Percentiles rank a stretch among this genome's conserved stretches.
Conservation (phyloP, 306 rosid species). For the Oxytropis ochrocephala region DNA sequence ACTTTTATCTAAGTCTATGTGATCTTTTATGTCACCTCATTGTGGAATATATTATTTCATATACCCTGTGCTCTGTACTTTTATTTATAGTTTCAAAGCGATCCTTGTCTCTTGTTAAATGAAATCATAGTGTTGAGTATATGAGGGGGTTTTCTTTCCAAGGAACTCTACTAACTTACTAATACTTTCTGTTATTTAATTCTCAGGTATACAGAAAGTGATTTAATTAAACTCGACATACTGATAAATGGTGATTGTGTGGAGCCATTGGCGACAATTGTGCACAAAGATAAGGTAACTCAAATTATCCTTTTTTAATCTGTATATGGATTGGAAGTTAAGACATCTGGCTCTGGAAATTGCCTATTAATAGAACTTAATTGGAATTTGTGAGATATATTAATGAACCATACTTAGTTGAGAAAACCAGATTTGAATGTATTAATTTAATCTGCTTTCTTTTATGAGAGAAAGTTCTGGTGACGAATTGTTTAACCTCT, state of each 20-base stretch:
- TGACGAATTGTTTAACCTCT: neutral
- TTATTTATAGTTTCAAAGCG: neutral
- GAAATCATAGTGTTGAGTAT: neutral
- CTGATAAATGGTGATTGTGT: conserved; percentile 76
- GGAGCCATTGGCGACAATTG: conserved; percentile 86
- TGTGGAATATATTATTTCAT: neutral
- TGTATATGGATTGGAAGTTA: neutral
- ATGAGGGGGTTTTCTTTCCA: conserved; percentile 8
- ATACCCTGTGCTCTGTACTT: neutral
- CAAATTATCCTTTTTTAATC: neutral
- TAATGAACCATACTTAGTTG: conserved; percentile 2
- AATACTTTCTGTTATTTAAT: conserved; percentile 16
- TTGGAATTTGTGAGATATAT: neutral
- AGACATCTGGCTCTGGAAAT: neutral
- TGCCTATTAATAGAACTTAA: conserved; percentile 1
- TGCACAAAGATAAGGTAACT: conserved; percentile 76
- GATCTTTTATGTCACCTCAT: neutral
- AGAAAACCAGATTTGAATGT: conserved; percentile 4
- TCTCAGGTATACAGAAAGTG: conserved; percentile 67
- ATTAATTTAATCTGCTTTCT: neutral
- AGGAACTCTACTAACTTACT: neutral
- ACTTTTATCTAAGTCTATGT: neutral
- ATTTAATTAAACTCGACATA: conserved; percentile 77
- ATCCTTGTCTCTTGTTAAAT: neutral
- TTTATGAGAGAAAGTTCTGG: neutral